phyloP scores from a whole-genome alignment of 345 rosid genomes.

The Erucastrum elatum region DNA sequence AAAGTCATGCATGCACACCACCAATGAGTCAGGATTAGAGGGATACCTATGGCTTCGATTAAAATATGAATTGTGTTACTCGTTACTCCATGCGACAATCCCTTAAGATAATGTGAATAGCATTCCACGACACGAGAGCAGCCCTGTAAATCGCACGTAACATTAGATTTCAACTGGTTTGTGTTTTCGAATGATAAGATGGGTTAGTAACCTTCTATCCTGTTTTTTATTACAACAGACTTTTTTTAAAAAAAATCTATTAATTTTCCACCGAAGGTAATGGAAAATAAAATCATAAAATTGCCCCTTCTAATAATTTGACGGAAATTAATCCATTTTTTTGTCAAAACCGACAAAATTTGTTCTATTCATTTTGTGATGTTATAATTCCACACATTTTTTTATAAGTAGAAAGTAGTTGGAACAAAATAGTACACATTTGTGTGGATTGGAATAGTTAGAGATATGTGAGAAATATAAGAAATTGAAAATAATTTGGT shows the following conservation, averaged over 20 bases:
- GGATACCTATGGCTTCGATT: slow-evolving; percentile 66
- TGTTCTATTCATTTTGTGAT: background rate
- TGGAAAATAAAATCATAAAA: background rate
- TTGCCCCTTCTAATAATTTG: background rate
- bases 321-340: background rate
- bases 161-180: background rate
- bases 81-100: slow-evolving; percentile 42
- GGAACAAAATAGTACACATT: background rate
- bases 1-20: slow-evolving; percentile 1
- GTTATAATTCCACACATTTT: background rate
- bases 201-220: background rate
- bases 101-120: slow-evolving; percentile 48
- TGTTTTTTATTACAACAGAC: background rate
- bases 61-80: slow-evolving; percentile 49
- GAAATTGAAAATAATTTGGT: background rate
- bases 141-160: slow-evolving; percentile 47
- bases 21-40: background rate
- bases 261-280: background rate
- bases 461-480: background rate
- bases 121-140: slow-evolving; percentile 50
- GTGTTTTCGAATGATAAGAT: background rate
- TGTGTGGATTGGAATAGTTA: background rate
- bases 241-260: background rate
- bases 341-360: background rate
- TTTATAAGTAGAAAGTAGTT: background rate